phyloP scores from a whole-genome alignment of 208 protist genomes.

The Leishmania martiniquensis region DNA sequence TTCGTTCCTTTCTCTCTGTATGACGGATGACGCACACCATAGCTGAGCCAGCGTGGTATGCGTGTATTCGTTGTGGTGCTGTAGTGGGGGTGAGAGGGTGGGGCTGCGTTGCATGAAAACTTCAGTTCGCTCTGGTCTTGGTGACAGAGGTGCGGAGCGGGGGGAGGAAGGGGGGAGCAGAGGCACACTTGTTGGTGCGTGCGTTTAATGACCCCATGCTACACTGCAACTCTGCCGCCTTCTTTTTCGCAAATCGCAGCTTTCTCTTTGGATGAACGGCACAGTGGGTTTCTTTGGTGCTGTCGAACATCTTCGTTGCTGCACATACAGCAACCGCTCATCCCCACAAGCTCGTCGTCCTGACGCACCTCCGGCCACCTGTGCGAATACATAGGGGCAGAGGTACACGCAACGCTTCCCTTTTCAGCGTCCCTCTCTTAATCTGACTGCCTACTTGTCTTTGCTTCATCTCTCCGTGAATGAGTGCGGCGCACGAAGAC shows the following conservation, averaged over 20 bases:
- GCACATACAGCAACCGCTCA: neutral
- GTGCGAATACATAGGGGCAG: neutral
- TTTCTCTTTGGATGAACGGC: neutral
- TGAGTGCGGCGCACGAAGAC: conserved; percentile 16
- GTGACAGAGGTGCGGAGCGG: neutral
- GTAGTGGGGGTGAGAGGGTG: neutral
- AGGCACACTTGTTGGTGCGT: neutral
- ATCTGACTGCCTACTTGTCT: neutral
- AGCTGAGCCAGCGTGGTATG: neutral
- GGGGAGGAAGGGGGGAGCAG: neutral
- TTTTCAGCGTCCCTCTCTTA: neutral
- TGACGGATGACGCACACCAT: neutral
- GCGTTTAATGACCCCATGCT: neutral
- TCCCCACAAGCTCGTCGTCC: neutral
- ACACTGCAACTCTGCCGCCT: neutral
- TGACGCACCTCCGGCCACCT: neutral
- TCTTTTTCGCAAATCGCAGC: neutral
- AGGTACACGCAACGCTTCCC: neutral
- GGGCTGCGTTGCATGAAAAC: neutral
- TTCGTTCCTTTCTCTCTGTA: neutral
- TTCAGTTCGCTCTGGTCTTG: neutral
- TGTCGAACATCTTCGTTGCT: neutral
- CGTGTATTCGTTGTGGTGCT: neutral
- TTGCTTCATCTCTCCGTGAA: neutral
- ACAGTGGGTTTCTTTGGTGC: neutral